phyloP scores from a whole-genome alignment of 352 stramenopile genomes.

The Phytophthora multivora region DNA sequence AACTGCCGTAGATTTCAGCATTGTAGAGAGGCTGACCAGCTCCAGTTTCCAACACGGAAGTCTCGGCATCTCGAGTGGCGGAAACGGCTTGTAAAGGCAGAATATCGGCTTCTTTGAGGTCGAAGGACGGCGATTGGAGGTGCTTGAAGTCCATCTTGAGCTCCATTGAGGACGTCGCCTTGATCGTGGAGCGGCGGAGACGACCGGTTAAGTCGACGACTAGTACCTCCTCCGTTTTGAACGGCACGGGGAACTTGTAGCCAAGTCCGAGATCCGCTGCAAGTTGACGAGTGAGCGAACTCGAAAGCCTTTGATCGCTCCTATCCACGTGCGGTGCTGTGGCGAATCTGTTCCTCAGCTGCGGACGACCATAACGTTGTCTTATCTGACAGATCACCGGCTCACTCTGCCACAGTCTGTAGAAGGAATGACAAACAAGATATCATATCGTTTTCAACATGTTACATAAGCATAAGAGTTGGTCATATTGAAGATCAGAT shows the following conservation, averaged over 20 bases:
- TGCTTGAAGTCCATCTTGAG: slow-evolving; percentile 30
- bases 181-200: slow-evolving; percentile 17
- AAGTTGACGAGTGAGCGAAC: slow-evolving; percentile 14
- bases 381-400: slow-evolving; percentile 25
- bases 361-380: slow-evolving; percentile 8
- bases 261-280: slow-evolving; percentile 12
- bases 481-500: slow-evolving; percentile 5
- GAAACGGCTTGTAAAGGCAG: neutral
- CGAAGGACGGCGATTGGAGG: slow-evolving; percentile 16
- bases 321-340: slow-evolving; percentile 1
- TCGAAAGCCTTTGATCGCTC: neutral
- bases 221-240: slow-evolving; percentile 24
- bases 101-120: slow-evolving; percentile 12
- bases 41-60: slow-evolving; percentile 10
- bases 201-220: slow-evolving; percentile 25
- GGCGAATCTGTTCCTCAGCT: slow-evolving; percentile 10
- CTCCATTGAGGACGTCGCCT: slow-evolving; percentile 12
- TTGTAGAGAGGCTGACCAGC: slow-evolving; percentile 53
- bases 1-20: slow-evolving; percentile 54
- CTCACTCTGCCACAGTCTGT: slow-evolving; percentile 13
- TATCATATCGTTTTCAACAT: too few species aligned
- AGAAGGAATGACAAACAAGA: too few species aligned
- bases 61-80: slow-evolving; percentile 8
- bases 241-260: slow-evolving; percentile 1
- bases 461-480: neutral